phyloP scores from a whole-genome alignment of 192 early-diverging fungal genomes.

The Coemansia sp. region DNA sequence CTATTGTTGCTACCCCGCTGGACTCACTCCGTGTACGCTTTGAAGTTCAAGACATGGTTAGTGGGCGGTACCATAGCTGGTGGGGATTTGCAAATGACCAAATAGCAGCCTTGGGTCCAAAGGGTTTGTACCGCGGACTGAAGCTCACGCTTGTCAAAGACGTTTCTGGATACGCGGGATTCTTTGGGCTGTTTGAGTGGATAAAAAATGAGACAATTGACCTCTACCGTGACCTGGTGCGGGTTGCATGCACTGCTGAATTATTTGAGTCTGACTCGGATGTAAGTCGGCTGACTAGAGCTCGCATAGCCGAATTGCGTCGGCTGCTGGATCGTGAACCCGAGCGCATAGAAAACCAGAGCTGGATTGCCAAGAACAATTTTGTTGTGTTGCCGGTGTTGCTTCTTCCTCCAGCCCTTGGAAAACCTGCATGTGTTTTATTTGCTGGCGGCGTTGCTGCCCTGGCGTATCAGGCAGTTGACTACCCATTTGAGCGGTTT shows the following conservation, averaged over 20 bases:
- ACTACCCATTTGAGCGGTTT: slow-evolving; percentile 69
- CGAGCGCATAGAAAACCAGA: slow-evolving; percentile 26
- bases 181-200: slow-evolving; percentile 78
- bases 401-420: slow-evolving; percentile 47
- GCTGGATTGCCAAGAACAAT: slow-evolving; percentile 32
- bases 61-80: slow-evolving; percentile 69
- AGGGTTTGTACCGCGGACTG: slow-evolving; percentile 38
- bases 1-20: slow-evolving; percentile 67
- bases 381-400: slow-evolving; percentile 24
- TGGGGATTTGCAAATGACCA: slow-evolving; percentile 62
- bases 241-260: slow-evolving; percentile 28
- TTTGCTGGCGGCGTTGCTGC: slow-evolving; percentile 60
- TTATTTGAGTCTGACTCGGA: slow-evolving; percentile 16
- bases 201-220: slow-evolving; percentile 71
- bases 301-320: slow-evolving; percentile 30
- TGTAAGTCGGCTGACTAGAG: slow-evolving; percentile 27
- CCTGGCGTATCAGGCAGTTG: slow-evolving; percentile 69
- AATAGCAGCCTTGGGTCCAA: slow-evolving; percentile 19
- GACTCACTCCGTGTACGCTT: slow-evolving; percentile 74
- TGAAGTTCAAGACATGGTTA: slow-evolving; percentile 69
- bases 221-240: slow-evolving; percentile 53
- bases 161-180: slow-evolving; percentile 66
- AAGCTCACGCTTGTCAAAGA: slow-evolving; percentile 59
- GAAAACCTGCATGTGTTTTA: slow-evolving; percentile 58
- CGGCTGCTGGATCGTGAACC: slow-evolving; percentile 22